These are phyloP conservation scores for Rheum nobile DNA, from an alignment of 148 eudicot genomes.

Conservation along the genomic window DNA sequence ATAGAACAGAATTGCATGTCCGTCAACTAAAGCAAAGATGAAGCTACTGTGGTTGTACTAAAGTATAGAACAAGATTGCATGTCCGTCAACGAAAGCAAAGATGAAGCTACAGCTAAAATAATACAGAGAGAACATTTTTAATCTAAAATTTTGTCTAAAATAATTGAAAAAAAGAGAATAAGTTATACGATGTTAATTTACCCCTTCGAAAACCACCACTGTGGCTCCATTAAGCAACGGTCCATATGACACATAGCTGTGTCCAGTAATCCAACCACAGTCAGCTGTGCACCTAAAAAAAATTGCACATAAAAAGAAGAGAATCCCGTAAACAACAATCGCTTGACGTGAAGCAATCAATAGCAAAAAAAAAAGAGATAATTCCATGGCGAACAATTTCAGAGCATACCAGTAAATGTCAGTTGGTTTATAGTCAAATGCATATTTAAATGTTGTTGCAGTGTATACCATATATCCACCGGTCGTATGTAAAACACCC, in stretches of 20 bases:
- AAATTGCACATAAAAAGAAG: not conserved
- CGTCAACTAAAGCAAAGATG: not conserved
- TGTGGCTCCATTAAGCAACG: conserved; percentile 94
- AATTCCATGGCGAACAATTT: not conserved
- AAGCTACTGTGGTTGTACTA: no score
- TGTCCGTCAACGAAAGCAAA: not conserved
- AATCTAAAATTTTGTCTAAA: not conserved
- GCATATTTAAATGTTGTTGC: conserved; percentile 97
- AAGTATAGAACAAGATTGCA: not conserved
- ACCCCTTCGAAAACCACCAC: conserved; percentile 89
- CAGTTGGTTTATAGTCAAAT: conserved; percentile 91
- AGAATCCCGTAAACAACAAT: not conserved
- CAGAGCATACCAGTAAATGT: conserved; percentile 67
- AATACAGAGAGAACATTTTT: not conserved
- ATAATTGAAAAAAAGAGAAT: not conserved
- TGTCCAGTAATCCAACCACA: conserved; percentile 99
- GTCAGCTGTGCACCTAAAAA: conserved; percentile 92
- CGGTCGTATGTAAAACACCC: conserved; percentile 99
- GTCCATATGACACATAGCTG: conserved; percentile 97
- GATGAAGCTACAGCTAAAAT: not conserved
- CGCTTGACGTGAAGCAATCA: not conserved
- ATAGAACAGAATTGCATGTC: not conserved
- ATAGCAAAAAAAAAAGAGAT: not conserved
- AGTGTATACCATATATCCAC: conserved; percentile 97
- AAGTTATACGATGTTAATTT: conserved; percentile 12